These are phyloP conservation scores for Zygosaccharomyces pseudobailii DNA, from an alignment of 1,139 yeast genomes.

Conservation along the genomic window DNA sequence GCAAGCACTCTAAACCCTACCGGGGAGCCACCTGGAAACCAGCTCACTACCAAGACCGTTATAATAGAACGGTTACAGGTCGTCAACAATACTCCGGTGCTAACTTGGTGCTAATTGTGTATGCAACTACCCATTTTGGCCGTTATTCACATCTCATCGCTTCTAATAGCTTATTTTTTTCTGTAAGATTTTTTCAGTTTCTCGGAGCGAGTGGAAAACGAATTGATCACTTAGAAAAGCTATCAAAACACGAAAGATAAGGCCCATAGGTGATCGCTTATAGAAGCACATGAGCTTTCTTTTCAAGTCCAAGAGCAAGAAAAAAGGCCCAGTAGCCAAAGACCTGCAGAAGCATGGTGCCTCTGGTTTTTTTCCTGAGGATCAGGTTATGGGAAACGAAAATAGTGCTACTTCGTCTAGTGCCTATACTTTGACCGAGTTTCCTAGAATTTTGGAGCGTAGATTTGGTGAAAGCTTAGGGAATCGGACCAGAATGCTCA, in stretches of 20 bases:
- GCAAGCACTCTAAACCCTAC: not conserved
- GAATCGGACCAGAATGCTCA: conserved; percentile 19
- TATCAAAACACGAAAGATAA: not conserved
- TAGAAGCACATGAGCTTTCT: conserved; percentile 16
- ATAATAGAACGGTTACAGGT: conserved; percentile 60
- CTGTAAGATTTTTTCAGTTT: not conserved
- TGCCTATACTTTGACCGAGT: conserved; percentile 17
- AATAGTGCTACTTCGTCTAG: conserved; percentile 1
- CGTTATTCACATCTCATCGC: not conserved
- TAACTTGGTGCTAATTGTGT: conserved; percentile 56
- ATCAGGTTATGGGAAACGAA: conserved; percentile 8
- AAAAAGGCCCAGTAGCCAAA: conserved; percentile 4
- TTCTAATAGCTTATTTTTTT: not conserved
- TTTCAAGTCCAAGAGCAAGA: conserved; percentile 14
- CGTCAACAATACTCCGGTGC: conserved; percentile 56
- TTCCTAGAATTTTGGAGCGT: conserved; percentile 28
- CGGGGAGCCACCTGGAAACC: not conserved
- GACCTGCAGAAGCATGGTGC: conserved; percentile 7
- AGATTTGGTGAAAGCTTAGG: conserved; percentile 30
- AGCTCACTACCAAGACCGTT: conserved; percentile 39
- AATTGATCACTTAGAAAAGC: not conserved
- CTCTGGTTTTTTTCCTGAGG: conserved; percentile 15
- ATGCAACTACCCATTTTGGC: not conserved
- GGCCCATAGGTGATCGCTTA: not conserved
- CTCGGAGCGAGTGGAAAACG: not conserved